These are phyloP conservation scores for Wickerhamomyces canadensis DNA, from an alignment of 805 yeast species.

Conservation along the genomic window DNA sequence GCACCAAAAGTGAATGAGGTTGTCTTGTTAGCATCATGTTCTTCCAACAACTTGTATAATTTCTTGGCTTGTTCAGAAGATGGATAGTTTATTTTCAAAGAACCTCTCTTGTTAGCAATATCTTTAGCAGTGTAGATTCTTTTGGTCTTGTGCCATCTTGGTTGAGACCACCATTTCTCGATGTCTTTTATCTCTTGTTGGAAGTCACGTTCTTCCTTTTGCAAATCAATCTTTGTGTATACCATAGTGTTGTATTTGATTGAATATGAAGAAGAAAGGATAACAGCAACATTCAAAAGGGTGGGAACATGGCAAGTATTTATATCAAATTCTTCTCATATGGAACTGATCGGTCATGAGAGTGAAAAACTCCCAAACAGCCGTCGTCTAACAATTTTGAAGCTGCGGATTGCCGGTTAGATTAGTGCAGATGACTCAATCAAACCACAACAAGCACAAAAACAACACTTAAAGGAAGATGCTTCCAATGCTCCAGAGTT, in stretches of 20 bases:
- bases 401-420: too few relatives aligned
- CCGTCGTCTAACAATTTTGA: too few relatives aligned
- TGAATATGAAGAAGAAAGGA: too few relatives aligned
- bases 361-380: too few relatives aligned
- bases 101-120: slow-evolving; percentile 84
- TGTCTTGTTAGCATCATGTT: slow-evolving; percentile 69
- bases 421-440: too few relatives aligned
- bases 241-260: slow-evolving; percentile 1
- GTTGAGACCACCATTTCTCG: slow-evolving; percentile 87
- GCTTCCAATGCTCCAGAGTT: too few relatives aligned
- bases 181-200: slow-evolving; percentile 59
- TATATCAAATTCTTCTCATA: slow-evolving; percentile 1
- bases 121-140: slow-evolving; percentile 86
- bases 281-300: too few relatives aligned
- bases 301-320: too few relatives aligned
- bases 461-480: too few relatives aligned
- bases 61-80: slow-evolving; percentile 79
- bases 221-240: slow-evolving; percentile 12
- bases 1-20: slow-evolving; percentile 93
- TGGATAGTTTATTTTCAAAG: slow-evolving; percentile 68
- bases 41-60: slow-evolving; percentile 59
- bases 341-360: too few relatives aligned
- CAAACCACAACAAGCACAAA: too few relatives aligned
- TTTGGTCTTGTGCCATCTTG: slow-evolving; percentile 86
- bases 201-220: slow-evolving; percentile 20